Base-by-base conservation (phyloP, 108 stramenopile species). In the Schizochytrium sp. region DNA sequence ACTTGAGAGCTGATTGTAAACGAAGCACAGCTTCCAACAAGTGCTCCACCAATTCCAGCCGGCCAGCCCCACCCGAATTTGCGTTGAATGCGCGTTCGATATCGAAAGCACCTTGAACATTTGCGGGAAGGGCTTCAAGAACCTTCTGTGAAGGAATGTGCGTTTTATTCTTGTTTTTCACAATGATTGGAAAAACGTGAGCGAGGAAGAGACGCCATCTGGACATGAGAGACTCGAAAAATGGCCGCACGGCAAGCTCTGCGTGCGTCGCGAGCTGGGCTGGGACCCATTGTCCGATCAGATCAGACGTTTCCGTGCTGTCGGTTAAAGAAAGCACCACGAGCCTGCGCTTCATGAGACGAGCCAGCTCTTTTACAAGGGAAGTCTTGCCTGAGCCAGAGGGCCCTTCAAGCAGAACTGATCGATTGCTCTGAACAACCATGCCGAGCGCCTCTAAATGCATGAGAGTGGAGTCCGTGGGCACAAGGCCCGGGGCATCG, bases 271-370 rank as follows among this genome's bases (percentile, higher is more conserved):
- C 18, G 14, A 69, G 14, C 63, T 69, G 63, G 18, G 63, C 18
- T 28, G 63, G 63, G 19, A 87, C 41, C 89, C 89, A 89, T 41
- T 89, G 89, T 12, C 89, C 89, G 28, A 89, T 87, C 12, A 89
- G 87, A 23, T 89, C 89, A 5, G 89, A 43, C 5, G 87, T 58
- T 21, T 89, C 89, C 53, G 76, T 87, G 51, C 72, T 72, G 55
- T 89, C 72, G 44, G 89, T 87, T 21, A 89, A 5, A 3, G 83
- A 72, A 12, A 89, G 8, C 6, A 87, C 57, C 23, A 89, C 87
- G 4, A 89, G 89, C 55, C 60, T 5, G 4, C 58, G 83, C 18
- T 89, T 87, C 45, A 23, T 29, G 34, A 89, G 58, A 18, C 89
- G 41, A 10, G 89, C 89, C 16, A 89, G 89, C 76, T 89, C 89